A percentile compares a stretch with the other conserved stretches of the same genome.
Conservation (phyloP, 345 rosid genomes). For the Eucalyptus erythrocorys region DNA sequence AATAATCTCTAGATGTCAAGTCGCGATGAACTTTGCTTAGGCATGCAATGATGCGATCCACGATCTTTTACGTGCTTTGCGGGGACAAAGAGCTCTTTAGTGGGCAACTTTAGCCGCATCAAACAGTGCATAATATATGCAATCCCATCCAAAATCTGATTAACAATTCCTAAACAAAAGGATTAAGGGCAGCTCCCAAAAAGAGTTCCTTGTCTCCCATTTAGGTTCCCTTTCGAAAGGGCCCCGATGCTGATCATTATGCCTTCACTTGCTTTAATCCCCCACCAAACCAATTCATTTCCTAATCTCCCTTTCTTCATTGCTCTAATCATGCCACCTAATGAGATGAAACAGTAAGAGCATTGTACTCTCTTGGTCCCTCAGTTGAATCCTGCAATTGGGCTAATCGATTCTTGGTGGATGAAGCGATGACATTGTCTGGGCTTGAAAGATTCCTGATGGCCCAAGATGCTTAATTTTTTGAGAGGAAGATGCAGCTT, state of each 20-base stretch:
- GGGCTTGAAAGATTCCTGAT: not conserved
- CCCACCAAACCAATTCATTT: conserved; percentile 10
- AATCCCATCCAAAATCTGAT: not conserved
- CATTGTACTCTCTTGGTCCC: not conserved
- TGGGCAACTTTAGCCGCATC: not conserved
- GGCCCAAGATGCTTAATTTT: not conserved
- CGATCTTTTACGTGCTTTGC: conserved; percentile 7
- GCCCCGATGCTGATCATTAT: conserved; percentile 16
- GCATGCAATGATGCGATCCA: conserved; percentile 24
- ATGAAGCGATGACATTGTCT: not conserved
- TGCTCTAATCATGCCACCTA: not conserved
- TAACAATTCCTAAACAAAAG: not conserved
- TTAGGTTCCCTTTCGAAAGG: conserved; percentile 8
- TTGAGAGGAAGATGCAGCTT: not conserved
- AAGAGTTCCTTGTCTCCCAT: conserved; percentile 25
- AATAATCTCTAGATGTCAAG: not conserved
- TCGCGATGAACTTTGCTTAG: not conserved
- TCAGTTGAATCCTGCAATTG: not conserved
- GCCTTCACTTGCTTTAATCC: not conserved
- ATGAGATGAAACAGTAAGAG: not conserved
- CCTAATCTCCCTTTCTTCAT: not conserved
- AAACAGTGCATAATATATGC: not conserved
- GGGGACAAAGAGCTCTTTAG: conserved; percentile 9
- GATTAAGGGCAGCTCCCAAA: not conserved
- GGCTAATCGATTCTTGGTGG: not conserved